Conservation (phyloP, 1,284 basidiomycete genomes). For the Cronartium quercuum region DNA sequence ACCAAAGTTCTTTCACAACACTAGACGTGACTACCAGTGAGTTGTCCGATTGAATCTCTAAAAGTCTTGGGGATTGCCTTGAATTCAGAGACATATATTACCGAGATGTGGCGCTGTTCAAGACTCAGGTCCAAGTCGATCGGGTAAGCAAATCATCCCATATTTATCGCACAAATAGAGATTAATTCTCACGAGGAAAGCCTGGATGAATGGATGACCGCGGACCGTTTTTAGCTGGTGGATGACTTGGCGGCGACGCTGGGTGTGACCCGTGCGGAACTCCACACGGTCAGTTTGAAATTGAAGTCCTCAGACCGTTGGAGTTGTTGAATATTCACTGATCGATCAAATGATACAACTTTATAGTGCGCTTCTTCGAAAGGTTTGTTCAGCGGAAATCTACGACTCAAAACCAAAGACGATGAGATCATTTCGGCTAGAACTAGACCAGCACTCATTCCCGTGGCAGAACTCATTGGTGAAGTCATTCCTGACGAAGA, state of each 20-base stretch:
- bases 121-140: slow-evolving; percentile 19
- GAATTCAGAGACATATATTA: slow-evolving; percentile 22
- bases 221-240: slow-evolving; percentile 59
- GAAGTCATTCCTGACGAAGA: slow-evolving; percentile 54
- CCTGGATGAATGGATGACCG: not conserved
- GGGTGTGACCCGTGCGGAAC: slow-evolving; percentile 62
- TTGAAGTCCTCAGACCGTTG: not conserved
- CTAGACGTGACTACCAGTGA: not conserved
- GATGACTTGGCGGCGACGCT: slow-evolving; percentile 81
- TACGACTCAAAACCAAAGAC: slow-evolving; percentile 58
- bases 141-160: slow-evolving; percentile 55
- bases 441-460: slow-evolving; percentile 5
- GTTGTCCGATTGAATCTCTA: not conserved
- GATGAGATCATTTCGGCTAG: slow-evolving; percentile 55
- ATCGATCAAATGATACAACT: not conserved
- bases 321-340: not conserved
- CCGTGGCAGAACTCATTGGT: not conserved
- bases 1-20: not conserved
- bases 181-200: not conserved
- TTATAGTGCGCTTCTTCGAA: slow-evolving; percentile 74
- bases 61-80: too few species aligned
- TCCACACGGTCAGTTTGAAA: slow-evolving; percentile 62
- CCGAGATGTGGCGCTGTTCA: slow-evolving; percentile 24
- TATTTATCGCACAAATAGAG: slow-evolving; percentile 47
- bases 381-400: slow-evolving; percentile 67